A percentile compares a stretch with the other conserved stretches of the same genome.
phyloP scores from a whole-genome alignment of 2,329 filamentous ascomycete genomes.

The Fusarium marasasianum region DNA sequence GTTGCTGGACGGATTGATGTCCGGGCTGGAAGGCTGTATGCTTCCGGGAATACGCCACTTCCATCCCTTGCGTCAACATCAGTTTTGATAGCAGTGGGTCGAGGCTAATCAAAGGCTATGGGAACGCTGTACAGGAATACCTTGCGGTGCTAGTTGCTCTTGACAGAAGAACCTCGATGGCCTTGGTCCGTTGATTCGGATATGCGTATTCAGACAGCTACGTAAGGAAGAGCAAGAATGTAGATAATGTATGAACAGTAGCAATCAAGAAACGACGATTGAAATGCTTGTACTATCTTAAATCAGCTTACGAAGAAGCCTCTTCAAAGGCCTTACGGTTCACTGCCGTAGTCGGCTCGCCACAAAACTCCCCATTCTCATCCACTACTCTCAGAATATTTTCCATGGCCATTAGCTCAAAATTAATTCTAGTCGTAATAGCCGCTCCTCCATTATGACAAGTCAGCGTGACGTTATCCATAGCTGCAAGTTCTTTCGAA shows the following conservation, averaged over 20 bases:
- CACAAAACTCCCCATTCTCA: conserved; percentile 23
- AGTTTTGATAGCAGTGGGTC: accelerated
- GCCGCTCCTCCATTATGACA: conserved; percentile 51
- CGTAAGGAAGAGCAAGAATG: accelerated
- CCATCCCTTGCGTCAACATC: not conserved
- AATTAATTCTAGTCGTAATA: conserved; percentile 51
- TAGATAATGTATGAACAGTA: accelerated
- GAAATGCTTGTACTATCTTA: accelerated
- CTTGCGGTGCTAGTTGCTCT: accelerated
- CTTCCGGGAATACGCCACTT: not conserved
- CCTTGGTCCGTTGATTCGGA: too few relatives aligned
- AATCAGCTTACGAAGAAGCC: not conserved
- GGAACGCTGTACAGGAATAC: accelerated
- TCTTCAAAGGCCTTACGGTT: conserved; percentile 6
- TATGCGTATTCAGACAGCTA: too few relatives aligned
- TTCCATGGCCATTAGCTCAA: conserved; percentile 45
- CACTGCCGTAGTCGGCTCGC: conserved; percentile 23
- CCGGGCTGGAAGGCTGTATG: not conserved
- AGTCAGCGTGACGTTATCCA: conserved; percentile 52
- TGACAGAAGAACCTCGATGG: not conserved
- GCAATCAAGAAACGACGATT: accelerated
- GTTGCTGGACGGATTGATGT: not conserved
- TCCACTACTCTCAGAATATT: conserved; percentile 38
- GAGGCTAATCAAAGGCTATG: accelerated
- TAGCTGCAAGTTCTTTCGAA: conserved; percentile 46